These are phyloP conservation scores for Rhizoclosmatium hyalinum DNA, from an alignment of 371 early-diverging fungal species.

Conservation along the genomic window DNA sequence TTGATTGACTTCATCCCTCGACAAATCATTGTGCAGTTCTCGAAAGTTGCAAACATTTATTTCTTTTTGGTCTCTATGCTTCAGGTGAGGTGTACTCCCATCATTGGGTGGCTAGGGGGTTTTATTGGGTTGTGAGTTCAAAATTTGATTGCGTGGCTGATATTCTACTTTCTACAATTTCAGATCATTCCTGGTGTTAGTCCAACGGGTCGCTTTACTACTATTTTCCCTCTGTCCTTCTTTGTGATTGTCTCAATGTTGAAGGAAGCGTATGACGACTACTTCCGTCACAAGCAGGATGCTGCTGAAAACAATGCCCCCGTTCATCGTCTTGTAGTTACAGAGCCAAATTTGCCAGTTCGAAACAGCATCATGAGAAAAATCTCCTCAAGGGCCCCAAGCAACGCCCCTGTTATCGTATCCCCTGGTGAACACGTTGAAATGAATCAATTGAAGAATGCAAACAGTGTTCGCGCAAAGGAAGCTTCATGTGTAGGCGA, in stretches of 20 bases:
- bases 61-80: constrained; percentile 85
- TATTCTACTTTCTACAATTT: constrained; percentile 33
- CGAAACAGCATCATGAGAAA: not conserved
- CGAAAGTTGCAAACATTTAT: constrained; percentile 88
- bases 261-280: constrained; percentile 43
- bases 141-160: constrained; percentile 54
- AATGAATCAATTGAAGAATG: not conserved
- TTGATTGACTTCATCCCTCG: constrained; percentile 87
- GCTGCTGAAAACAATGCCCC: constrained; percentile 28
- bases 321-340: constrained; percentile 36
- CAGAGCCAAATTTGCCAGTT: not conserved
- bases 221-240: constrained; percentile 38
- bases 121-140: not conserved
- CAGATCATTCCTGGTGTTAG: constrained; percentile 60
- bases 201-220: constrained; percentile 37
- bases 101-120: not conserved
- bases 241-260: constrained; percentile 40
- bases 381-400: not conserved
- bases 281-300: constrained; percentile 43
- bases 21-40: constrained; percentile 91
- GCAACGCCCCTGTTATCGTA: not conserved
- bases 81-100: constrained; percentile 51
- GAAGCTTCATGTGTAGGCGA: not conserved
- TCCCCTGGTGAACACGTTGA: constrained; percentile 4
- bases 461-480: not conserved